phyloP scores from a whole-genome alignment of 2,329 filamentous ascomycete genomes.

The Penicillium capsulatum region DNA sequence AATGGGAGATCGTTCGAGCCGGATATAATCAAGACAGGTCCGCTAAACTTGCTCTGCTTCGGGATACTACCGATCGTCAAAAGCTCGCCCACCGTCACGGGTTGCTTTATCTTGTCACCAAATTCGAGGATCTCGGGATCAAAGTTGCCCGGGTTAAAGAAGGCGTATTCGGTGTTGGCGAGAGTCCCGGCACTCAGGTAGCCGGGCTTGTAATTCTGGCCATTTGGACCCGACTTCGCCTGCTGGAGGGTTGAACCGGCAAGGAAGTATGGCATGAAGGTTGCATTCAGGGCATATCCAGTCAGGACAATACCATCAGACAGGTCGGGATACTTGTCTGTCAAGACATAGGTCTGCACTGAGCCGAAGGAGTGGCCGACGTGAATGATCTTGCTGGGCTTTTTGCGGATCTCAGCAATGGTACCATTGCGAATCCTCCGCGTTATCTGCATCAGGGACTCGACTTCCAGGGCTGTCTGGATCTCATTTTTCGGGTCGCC shows the following conservation, averaged over 20 bases:
- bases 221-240: constrained; percentile 13
- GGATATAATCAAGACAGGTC: constrained; percentile 24
- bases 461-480: constrained; percentile 38
- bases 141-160: constrained; percentile 14
- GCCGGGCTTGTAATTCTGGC: constrained; percentile 8
- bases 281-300: constrained; percentile 32
- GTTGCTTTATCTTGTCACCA: constrained; percentile 24
- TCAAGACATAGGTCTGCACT: constrained; percentile 30
- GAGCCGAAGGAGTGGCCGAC: constrained; percentile 39
- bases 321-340: constrained; percentile 32
- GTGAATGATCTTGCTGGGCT: constrained; percentile 35
- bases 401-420: constrained; percentile 23
- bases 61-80: constrained; percentile 16
- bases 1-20: constrained; percentile 21
- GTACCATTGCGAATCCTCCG: constrained; percentile 35
- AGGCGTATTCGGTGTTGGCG: constrained; percentile 14
- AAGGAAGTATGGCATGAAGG: constrained; percentile 16
- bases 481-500: constrained; percentile 40
- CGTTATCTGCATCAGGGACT: constrained; percentile 39
- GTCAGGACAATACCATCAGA: constrained; percentile 42
- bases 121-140: constrained; percentile 12
- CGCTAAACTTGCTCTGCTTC: constrained; percentile 15
- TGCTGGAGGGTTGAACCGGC: constrained; percentile 19
- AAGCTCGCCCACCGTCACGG: constrained; percentile 27
- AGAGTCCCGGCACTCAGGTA: not conserved